Evolutionary conservation across 768 basidiomycete genomes (phyloP), one percentile per base, ranked within the genome.

Genomic region (Sistotremastrum niveocremeum): DNA sequence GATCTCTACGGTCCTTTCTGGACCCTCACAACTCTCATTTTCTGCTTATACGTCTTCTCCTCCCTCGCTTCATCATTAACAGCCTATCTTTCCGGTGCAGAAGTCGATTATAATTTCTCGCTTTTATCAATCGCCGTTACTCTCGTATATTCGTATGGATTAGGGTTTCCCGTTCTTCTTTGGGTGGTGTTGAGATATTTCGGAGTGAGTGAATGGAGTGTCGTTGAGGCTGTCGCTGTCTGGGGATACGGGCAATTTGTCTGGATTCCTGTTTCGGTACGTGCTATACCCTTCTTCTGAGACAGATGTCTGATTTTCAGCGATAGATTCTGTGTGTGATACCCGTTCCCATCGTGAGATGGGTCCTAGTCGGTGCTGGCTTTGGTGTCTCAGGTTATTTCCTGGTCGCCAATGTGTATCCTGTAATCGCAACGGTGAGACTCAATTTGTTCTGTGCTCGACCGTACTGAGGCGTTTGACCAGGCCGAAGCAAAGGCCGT

Each of bases 1-100:
- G 84, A 87, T 59, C 74, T 87, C 37, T 84, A 86, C 59, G 93
- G 93, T 0, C 91, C 94, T 1, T 97, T 99, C 68, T 99, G 94
- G 94, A 89, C 93, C 1, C 74, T 95, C 35, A 94, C 91, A 1
- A 98, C 94, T 1, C 77, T 99, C 51, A 83, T 95, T 39, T 88
- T 98, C 58, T 73, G 82, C 0, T 78, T 97, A 49, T 97, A 93
- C 69, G 77, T 95, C 48, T 93, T 85, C 29, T 95, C 94, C 2
- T 90, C 87, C 34, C 80, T 98, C 36, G 87, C 83, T 6, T 79
- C 87, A 10, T 88, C 88, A 41, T 82, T 98, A 53, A 70, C 83
- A 2, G 73, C 78, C n/a, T 97, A 90, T 63, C 75, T 97, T 37
- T 84, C 86, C 31, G 67, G 62, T 2, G 54, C 65, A 20, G 68